Evolutionary conservation across 2,329 filamentous ascomycete species (phyloP).

Genomic region (Chaetothyriales sp.): DNA sequence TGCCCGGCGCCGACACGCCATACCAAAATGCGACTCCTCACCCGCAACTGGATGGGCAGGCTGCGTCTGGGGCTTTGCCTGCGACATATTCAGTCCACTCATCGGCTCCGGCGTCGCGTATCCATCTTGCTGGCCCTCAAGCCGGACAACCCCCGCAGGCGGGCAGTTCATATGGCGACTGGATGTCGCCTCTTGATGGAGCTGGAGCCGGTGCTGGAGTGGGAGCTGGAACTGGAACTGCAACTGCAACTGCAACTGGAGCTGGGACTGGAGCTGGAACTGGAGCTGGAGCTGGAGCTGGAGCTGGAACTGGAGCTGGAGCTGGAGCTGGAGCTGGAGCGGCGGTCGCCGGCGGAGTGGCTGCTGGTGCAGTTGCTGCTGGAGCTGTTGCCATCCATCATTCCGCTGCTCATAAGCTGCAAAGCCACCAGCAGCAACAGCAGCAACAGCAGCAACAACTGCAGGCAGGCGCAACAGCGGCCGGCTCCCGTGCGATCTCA

Average conservation of each 20-base stretch:
- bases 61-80: not conserved
- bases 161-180: conserved; percentile 35
- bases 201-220: conserved; percentile 11
- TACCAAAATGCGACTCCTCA: conserved; percentile 10
- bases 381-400: not conserved
- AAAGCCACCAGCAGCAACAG: not conserved
- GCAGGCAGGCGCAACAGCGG: not conserved
- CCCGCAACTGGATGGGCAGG: conserved; percentile 8
- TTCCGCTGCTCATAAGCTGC: not conserved
- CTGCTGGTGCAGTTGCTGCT: conserved; percentile 13
- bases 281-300: no score
- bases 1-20: conserved; percentile 33
- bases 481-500: not conserved
- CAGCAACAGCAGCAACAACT: not conserved
- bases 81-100: no score
- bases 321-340: conserved; percentile 17
- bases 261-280: no score
- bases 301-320: conserved; percentile 18
- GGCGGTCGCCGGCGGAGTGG: not conserved
- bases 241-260: no score
- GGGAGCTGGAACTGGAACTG: no score
- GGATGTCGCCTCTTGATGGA: conserved; percentile 37
- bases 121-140: conserved; percentile 3
- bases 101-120: not conserved
- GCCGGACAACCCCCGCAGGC: conserved; percentile 8